These are phyloP conservation scores for Actinomortierella wolfii DNA, from an alignment of 371 early-diverging fungal genomes.

Conservation along the genomic window DNA sequence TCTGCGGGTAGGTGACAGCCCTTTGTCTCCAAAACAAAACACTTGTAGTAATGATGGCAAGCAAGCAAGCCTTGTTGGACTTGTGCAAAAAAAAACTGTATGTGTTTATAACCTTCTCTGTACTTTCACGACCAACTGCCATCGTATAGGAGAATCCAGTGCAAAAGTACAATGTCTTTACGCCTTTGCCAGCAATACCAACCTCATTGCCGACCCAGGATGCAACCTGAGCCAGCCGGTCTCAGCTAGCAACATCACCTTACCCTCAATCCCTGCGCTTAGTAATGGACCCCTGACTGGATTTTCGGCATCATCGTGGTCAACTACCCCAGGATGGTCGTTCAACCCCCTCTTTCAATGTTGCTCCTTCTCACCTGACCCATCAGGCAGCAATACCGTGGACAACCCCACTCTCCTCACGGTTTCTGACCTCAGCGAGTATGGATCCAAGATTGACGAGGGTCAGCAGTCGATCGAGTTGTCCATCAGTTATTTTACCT, in stretches of 20 bases:
- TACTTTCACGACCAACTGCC: background rate
- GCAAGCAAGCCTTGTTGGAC: too few species aligned
- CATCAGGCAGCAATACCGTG: background rate
- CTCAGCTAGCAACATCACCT: background rate
- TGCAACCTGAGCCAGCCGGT: slow-evolving; percentile 23
- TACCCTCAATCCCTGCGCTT: slow-evolving; percentile 16
- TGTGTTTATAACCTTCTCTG: too few species aligned
- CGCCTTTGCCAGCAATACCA: slow-evolving; percentile 22
- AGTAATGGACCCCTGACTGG: slow-evolving; percentile 24
- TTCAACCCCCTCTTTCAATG: slow-evolving; percentile 42
- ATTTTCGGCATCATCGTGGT: slow-evolving; percentile 22
- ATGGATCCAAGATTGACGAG: slow-evolving; percentile 21
- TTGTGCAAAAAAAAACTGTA: too few species aligned
- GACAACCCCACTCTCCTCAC: slow-evolving; percentile 28
- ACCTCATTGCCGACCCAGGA: slow-evolving; percentile 27
- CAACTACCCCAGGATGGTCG: slow-evolving; percentile 37
- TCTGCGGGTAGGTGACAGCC: too few species aligned
- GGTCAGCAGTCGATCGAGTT: slow-evolving; percentile 39
- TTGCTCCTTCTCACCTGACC: slow-evolving; percentile 19
- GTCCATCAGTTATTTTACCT: slow-evolving; percentile 32
- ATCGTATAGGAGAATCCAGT: slow-evolving; percentile 20
- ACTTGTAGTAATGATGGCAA: too few species aligned
- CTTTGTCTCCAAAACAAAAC: too few species aligned
- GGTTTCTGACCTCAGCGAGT: slow-evolving; percentile 17
- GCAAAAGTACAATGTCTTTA: slow-evolving; percentile 40